Evolutionary conservation across 805 yeast genomes (phyloP).

Genomic region (Wickerhamia fluorescens): DNA sequence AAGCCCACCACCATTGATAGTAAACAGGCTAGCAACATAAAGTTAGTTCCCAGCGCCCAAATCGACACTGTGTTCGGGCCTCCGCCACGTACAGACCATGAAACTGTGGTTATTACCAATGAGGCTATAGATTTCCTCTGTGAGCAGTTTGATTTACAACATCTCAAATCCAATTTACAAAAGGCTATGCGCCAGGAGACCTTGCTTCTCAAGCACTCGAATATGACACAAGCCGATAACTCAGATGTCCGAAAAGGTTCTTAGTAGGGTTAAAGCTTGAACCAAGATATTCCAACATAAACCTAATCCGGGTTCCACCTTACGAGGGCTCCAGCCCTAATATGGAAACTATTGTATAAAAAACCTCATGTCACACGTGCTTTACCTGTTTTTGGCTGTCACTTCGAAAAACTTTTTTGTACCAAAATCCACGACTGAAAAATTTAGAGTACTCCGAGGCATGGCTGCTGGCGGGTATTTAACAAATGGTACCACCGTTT

Average conservation of each 20-base stretch:
- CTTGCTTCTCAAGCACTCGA: slow-evolving; percentile 1
- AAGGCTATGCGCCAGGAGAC: slow-evolving; percentile 53
- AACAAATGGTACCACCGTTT: too few species aligned
- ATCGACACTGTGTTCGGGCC: slow-evolving; percentile 4
- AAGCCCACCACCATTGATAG: slow-evolving; percentile 4
- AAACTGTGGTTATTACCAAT: slow-evolving; percentile 1
- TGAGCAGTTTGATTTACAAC: slow-evolving; percentile 37
- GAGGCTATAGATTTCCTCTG: slow-evolving; percentile 39
- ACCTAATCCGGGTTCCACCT: not conserved
- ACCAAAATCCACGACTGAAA: too few species aligned
- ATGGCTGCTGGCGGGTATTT: too few species aligned
- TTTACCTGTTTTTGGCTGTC: too few species aligned
- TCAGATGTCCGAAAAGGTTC: too few species aligned
- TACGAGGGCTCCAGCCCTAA: not conserved
- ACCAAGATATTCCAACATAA: too few species aligned
- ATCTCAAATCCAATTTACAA: slow-evolving; percentile 35
- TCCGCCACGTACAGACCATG: not conserved
- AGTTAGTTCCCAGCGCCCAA: slow-evolving; percentile 10
- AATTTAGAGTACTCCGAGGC: too few species aligned
- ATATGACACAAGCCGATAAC: too few species aligned
- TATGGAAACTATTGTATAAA: not conserved
- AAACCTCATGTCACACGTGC: not conserved
- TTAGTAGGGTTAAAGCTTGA: too few species aligned
- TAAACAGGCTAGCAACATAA: slow-evolving; percentile 8
- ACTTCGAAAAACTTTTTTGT: too few species aligned